Base-by-base conservation (phyloP, 768 basidiomycete species). In the Heimioporus sp. region DNA sequence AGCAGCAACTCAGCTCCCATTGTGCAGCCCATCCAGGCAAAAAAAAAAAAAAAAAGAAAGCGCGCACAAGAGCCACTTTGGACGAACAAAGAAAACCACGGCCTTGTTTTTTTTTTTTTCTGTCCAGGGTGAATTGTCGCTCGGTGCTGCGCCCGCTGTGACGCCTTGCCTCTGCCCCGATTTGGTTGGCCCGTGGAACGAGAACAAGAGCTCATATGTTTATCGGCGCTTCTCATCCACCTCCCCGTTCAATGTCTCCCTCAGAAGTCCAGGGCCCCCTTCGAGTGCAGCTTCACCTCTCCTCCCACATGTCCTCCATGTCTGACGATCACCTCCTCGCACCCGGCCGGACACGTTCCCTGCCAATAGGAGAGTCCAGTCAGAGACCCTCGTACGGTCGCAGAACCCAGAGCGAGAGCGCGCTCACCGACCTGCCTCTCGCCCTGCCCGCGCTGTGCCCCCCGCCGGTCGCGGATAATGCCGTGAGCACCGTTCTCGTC, bases 401-500 rank as follows among this genome's bases (percentile, higher is more conserved):
- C 45, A 55, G 55, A 45, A 57, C 60, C 51, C 66, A 70, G 49
- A 66, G 64, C 48, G 68, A 64, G 46, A 28, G 48, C 38, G 28
- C 60, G 13, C 36, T 64, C 36, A 41, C 21, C 19, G 7, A n/a
- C 12, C 2, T 48, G 15, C 53, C 55, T 15, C 36, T 47, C 21
- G 39, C 62, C 31, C 39, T 64, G 46, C 49, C 57, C 37, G 34
- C 49, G 24, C 57, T 47, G 47, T 51, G 46, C 41, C 17, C 55
- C 6, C 36, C 44, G 2, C 45, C 30, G 17, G 48, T n/a, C 20
- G 57, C 59, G 46, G 59, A 68, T 58, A 64, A 66, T 58, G 52
- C 58, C 51, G 66, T 70, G 49, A 53, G 66, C 52, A 24, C 43
- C n/a, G 0, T 24, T 9, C 13, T 36, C 34, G 28, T 6, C 19